A percentile compares a stretch with the other conserved stretches of the same genome.
Conservation (phyloP, 78 protist species). For the Guillardia theta region DNA sequence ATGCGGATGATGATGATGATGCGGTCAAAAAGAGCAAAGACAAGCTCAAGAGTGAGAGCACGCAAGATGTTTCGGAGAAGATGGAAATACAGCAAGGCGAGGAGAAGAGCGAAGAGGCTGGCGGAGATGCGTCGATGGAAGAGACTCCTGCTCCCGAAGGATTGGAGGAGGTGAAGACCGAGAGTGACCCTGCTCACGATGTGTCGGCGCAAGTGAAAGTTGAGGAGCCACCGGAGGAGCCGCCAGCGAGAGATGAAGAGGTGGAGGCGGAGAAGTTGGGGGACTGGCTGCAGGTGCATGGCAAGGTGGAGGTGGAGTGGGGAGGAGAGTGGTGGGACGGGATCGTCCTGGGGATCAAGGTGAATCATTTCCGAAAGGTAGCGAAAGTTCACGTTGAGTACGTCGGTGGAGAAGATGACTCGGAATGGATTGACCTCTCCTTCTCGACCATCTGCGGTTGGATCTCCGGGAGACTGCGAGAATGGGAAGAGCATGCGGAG, state of each 20-base stretch:
- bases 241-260: background rate
- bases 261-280: background rate
- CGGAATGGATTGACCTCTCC: background rate
- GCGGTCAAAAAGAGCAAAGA: background rate
- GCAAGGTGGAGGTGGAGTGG: conserved; percentile 23
- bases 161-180: background rate
- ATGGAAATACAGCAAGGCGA: background rate
- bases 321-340: conserved; percentile 19
- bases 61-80: background rate
- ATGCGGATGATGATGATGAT: background rate
- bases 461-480: background rate
- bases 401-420: background rate
- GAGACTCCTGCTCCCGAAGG: background rate
- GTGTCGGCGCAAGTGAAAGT: background rate
- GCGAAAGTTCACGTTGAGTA: background rate
- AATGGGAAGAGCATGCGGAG: background rate
- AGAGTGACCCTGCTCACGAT: background rate
- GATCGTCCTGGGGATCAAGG: background rate
- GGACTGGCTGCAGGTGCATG: background rate
- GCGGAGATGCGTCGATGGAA: background rate
- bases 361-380: background rate
- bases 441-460: background rate
- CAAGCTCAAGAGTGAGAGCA: background rate
- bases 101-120: background rate
- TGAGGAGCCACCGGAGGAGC: background rate